Evolutionary conservation across 768 basidiomycete genomes (phyloP).

Genomic region (Russula emetica): DNA sequence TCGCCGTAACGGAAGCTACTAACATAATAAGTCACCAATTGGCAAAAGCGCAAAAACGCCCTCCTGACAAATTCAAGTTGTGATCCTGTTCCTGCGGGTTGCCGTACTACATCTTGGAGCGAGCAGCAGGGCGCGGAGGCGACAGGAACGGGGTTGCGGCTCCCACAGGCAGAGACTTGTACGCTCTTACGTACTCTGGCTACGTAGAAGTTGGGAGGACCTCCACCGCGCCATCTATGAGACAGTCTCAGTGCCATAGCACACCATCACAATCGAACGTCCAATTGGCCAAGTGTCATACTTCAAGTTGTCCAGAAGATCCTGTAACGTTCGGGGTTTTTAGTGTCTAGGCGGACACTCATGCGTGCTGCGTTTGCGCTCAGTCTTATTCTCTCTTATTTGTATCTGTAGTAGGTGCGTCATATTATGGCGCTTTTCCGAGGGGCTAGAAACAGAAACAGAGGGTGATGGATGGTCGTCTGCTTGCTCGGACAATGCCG

Average conservation of each 20-base stretch:
- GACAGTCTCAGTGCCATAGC: slow-evolving; percentile 79
- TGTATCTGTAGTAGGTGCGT: slow-evolving; percentile 1
- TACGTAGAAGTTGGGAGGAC: slow-evolving; percentile 70
- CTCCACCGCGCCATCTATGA: slow-evolving; percentile 73
- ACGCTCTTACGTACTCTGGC: slow-evolving; percentile 51
- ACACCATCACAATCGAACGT: slow-evolving; percentile 97
- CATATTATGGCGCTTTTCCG: slow-evolving; percentile 1
- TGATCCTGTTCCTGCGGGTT: too few relatives aligned
- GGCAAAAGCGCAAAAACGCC: too few relatives aligned
- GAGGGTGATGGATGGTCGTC: slow-evolving; percentile 6
- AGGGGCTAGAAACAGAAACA: slow-evolving; percentile 9
- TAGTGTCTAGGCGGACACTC: slow-evolving; percentile 23
- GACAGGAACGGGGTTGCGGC: slow-evolving; percentile 3
- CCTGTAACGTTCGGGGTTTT: slow-evolving; percentile 34
- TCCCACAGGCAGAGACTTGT: not conserved
- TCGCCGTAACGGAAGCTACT: too few relatives aligned
- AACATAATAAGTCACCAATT: too few relatives aligned
- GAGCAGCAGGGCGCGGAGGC: slow-evolving; percentile 14
- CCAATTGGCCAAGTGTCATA: slow-evolving; percentile 97
- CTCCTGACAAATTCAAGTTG: too few relatives aligned
- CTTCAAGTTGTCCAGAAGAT: slow-evolving; percentile 45
- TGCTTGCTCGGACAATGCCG: not conserved
- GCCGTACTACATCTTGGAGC: too few relatives aligned
- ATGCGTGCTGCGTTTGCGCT: slow-evolving; percentile 9
- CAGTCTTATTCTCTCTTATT: slow-evolving; percentile 10